phyloP scores from a whole-genome alignment of 257 asterid genomes.

The Nicotiana attenuata region DNA sequence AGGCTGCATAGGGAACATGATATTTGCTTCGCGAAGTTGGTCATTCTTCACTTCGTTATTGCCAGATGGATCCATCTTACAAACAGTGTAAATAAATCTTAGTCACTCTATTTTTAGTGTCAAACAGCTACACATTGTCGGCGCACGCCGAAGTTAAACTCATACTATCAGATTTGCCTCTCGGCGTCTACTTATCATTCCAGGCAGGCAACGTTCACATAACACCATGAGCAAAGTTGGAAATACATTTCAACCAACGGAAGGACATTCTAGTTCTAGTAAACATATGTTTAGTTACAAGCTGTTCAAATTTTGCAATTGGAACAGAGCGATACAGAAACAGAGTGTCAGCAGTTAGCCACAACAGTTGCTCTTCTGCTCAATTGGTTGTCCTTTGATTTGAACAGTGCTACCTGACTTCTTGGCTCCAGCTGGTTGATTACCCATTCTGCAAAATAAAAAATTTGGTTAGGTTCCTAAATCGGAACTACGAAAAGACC shows the following conservation, averaged over 20 bases:
- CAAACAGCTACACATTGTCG: neutral
- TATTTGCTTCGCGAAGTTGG: too few species aligned
- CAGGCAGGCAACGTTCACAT: neutral
- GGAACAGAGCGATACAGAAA: neutral
- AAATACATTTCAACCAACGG: neutral
- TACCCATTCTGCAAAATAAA: slow-evolving; percentile 65
- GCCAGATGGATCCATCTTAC: neutral
- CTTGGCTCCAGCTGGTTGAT: slow-evolving; percentile 65
- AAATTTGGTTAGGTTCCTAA: neutral
- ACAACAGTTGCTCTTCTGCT: slow-evolving; percentile 93
- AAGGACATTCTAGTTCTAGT: slow-evolving; percentile 2
- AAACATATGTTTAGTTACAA: slow-evolving; percentile 7
- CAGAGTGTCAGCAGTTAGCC: slow-evolving; percentile 29
- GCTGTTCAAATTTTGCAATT: slow-evolving; percentile 6
- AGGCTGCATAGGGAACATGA: too few species aligned
- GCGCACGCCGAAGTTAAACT: neutral
- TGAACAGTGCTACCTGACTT: slow-evolving; percentile 53
- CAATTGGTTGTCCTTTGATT: slow-evolving; percentile 88
- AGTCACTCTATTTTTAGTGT: neutral
- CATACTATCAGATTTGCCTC: neutral
- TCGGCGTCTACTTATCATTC: neutral
- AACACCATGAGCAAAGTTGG: neutral
- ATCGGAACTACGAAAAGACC: neutral
- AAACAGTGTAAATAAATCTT: too few species aligned
- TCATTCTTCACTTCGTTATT: too few species aligned